phyloP scores from a whole-genome alignment of 495 filamentous ascomycete genomes.

The Hypoxylon fuscum region DNA sequence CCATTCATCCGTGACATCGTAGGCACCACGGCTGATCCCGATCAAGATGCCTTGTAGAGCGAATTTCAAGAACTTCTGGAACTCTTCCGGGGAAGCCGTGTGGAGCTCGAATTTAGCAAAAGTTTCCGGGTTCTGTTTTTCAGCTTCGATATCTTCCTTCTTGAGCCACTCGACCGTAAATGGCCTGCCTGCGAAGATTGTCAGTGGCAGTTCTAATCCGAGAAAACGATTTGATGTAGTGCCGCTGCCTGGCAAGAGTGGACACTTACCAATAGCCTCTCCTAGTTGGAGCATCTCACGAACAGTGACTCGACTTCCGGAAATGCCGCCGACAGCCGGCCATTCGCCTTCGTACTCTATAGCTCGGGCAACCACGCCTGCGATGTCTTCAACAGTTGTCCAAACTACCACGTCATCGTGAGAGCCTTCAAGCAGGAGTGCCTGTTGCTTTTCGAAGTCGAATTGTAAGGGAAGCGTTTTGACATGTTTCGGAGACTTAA shows the following conservation, averaged over 20 bases:
- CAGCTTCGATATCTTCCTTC: slow-evolving; percentile 51
- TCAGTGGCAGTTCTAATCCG: neutral
- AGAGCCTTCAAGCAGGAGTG: slow-evolving; percentile 53
- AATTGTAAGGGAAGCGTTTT: slow-evolving; percentile 44
- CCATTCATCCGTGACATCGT: slow-evolving; percentile 57
- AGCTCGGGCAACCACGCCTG: slow-evolving; percentile 56
- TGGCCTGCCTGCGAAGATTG: slow-evolving; percentile 34
- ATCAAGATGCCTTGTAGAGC: slow-evolving; percentile 50
- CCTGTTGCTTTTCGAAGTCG: slow-evolving; percentile 58
- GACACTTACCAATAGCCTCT: slow-evolving; percentile 57
- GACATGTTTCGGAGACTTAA: slow-evolving; percentile 57
- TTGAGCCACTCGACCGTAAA: slow-evolving; percentile 55
- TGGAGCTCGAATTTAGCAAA: slow-evolving; percentile 50
- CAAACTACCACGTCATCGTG: slow-evolving; percentile 51
- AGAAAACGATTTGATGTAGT: neutral
- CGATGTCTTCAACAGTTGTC: slow-evolving; percentile 60
- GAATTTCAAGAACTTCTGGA: slow-evolving; percentile 37
- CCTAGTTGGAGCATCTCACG: slow-evolving; percentile 54
- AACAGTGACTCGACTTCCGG: slow-evolving; percentile 52
- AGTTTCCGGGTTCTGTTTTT: slow-evolving; percentile 51
- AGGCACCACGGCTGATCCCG: slow-evolving; percentile 45
- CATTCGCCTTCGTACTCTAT: slow-evolving; percentile 64
- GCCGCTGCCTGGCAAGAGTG: neutral
- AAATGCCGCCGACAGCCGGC: slow-evolving; percentile 62
- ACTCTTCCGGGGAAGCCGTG: slow-evolving; percentile 50